These are phyloP conservation scores for Alternaria arbusti DNA, from an alignment of 2,329 filamentous ascomycete genomes.

Conservation along the genomic window DNA sequence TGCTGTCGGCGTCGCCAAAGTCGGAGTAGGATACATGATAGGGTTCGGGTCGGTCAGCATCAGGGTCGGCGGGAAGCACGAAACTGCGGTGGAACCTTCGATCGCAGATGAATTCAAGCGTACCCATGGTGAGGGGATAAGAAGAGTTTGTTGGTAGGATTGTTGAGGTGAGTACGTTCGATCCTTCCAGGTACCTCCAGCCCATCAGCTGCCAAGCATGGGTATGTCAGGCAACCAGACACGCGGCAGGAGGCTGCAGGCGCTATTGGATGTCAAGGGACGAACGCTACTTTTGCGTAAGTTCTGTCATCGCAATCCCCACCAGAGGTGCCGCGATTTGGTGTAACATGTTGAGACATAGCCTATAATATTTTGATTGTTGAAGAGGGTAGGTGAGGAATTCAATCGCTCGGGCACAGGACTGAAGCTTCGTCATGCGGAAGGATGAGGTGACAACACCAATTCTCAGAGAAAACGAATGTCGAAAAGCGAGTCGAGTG, in stretches of 20 bases:
- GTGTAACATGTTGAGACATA: not conserved
- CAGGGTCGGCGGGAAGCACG: constrained; percentile 29
- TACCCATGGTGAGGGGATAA: constrained; percentile 15
- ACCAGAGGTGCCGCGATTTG: too few species aligned
- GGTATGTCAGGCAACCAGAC: not conserved
- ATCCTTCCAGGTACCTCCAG: not conserved
- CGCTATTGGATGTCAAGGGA: not conserved
- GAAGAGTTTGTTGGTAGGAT: not conserved
- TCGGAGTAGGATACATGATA: constrained; percentile 40
- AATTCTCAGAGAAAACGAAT: not conserved
- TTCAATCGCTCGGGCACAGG: not conserved
- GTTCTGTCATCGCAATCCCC: not conserved
- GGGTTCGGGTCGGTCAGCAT: constrained; percentile 19
- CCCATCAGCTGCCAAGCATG: not conserved
- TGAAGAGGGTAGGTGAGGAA: not conserved
- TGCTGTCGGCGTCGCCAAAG: constrained; percentile 35
- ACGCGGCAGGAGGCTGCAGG: not conserved
- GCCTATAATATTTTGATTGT: not conserved
- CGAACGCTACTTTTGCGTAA: not conserved
- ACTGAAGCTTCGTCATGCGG: not conserved
- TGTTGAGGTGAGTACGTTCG: not conserved
- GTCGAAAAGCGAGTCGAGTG: not conserved
- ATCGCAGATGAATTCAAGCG: constrained; percentile 39
- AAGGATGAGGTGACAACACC: not conserved
- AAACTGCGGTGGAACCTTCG: constrained; percentile 35